A percentile compares a stretch with the other conserved stretches of the same genome.
Evolutionary conservation across 768 basidiomycete species (phyloP).

Genomic region (Neoboletus magnificus): DNA sequence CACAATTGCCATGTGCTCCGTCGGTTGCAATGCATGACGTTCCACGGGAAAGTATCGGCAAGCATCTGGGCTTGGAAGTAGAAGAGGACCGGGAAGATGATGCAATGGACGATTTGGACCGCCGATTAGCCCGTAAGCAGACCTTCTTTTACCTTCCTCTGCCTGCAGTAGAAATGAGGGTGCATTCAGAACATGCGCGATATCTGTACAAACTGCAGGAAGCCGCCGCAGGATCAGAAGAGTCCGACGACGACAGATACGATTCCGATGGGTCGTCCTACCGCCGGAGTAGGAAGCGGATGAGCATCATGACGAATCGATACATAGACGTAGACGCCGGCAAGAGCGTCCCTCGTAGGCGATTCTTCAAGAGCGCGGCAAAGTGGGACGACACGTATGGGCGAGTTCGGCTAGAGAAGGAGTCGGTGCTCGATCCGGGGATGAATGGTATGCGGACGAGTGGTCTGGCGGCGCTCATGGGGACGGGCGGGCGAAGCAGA

Average conservation of each 20-base stretch:
- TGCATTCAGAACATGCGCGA: constrained; percentile 54
- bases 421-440: constrained; percentile 18
- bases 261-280: constrained; percentile 50
- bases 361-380: constrained; percentile 56
- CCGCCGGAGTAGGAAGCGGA: constrained; percentile 47
- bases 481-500: constrained; percentile 20
- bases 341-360: constrained; percentile 37
- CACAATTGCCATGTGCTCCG: constrained; percentile 68
- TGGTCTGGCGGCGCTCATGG: constrained; percentile 25
- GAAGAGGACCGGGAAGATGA: constrained; percentile 40
- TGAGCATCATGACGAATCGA: constrained; percentile 66
- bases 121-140: constrained; percentile 67
- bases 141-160: background rate
- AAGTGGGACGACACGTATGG: constrained; percentile 34
- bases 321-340: constrained; percentile 47
- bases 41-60: constrained; percentile 63
- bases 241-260: constrained; percentile 45
- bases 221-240: constrained; percentile 43
- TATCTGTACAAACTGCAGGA: constrained; percentile 62
- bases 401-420: constrained; percentile 23
- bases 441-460: constrained; percentile 9
- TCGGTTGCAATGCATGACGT: constrained; percentile 85
- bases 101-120: constrained; percentile 60
- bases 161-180: background rate
- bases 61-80: constrained; percentile 55